Percentiles rank a stretch among this genome's conserved stretches.
phyloP scores from a whole-genome alignment of 2,329 filamentous ascomycete species.

The Bimuria novae-zelandiae region DNA sequence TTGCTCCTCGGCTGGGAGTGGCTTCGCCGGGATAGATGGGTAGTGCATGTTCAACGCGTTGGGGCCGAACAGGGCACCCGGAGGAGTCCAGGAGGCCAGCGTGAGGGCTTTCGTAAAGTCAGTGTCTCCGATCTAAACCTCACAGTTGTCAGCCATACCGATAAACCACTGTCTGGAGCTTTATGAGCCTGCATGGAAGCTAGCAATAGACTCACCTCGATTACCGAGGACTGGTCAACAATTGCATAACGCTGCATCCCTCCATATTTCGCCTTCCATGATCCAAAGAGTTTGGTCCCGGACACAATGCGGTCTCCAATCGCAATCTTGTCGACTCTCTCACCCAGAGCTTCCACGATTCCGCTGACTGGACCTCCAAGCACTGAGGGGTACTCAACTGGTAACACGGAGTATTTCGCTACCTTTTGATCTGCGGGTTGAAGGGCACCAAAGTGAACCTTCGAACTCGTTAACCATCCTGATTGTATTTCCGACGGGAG shows the following conservation, averaged over 20 bases:
- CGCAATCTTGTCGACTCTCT: conserved; percentile 33
- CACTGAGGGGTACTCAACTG: conserved; percentile 31
- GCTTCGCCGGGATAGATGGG: conserved; percentile 20
- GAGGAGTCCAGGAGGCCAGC: conserved; percentile 30
- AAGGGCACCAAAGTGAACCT: conserved; percentile 28
- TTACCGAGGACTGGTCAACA: conserved; percentile 22
- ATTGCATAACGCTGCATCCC: conserved; percentile 23
- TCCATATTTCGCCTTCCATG: conserved; percentile 26
- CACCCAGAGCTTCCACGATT: conserved; percentile 39
- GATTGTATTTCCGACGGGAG: background rate
- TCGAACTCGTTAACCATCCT: background rate
- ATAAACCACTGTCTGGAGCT: conserved; percentile 12
- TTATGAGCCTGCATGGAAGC: background rate
- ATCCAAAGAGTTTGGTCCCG: conserved; percentile 23
- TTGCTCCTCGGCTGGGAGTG: conserved; percentile 20
- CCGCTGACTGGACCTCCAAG: conserved; percentile 36
- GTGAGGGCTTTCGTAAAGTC: conserved; percentile 27
- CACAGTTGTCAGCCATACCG: too few relatives aligned
- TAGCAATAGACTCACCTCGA: conserved; percentile 24
- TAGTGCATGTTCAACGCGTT: conserved; percentile 17
- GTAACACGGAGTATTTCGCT: conserved; percentile 20
- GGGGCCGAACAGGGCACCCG: conserved; percentile 23
- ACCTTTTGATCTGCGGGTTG: conserved; percentile 37
- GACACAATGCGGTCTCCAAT: conserved; percentile 41
- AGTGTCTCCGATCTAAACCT: conserved; percentile 26